phyloP scores from a whole-genome alignment of 148 eudicot genomes.

The Beta vulgaris region DNA sequence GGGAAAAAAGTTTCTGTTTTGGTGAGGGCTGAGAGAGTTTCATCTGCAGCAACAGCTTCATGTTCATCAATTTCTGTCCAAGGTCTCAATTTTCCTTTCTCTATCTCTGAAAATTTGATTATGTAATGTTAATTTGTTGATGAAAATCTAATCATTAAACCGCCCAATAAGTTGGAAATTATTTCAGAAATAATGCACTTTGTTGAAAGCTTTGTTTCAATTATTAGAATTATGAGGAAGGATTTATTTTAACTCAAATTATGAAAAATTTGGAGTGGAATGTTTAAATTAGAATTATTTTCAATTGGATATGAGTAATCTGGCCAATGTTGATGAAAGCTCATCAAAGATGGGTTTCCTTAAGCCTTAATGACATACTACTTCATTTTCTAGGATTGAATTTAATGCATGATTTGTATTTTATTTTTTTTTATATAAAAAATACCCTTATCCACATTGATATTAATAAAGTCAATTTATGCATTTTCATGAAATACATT shows the following conservation, averaged over 20 bases:
- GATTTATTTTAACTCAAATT: neutral
- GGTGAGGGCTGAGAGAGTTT: conserved; percentile 54
- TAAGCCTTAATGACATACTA: too few relatives aligned
- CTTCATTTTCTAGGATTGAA: too few relatives aligned
- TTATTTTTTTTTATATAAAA: too few relatives aligned
- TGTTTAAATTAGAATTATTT: neutral
- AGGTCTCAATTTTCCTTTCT: conserved; percentile 34
- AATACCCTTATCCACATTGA: too few relatives aligned
- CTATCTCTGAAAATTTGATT: neutral
- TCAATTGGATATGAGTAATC: neutral
- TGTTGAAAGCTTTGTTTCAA: neutral
- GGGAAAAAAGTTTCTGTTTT: conserved; percentile 39
- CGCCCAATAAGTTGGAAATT: neutral
- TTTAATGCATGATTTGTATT: too few relatives aligned
- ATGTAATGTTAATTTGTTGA: neutral
- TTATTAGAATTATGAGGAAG: neutral
- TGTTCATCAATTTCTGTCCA: conserved; percentile 37
- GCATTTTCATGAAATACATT: neutral
- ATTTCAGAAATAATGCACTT: neutral
- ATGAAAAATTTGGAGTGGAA: neutral
- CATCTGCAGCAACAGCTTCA: conserved; percentile 33
- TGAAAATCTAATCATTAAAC: neutral
- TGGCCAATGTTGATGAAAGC: neutral
- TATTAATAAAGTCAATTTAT: too few relatives aligned
- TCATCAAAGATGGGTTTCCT: too few relatives aligned